These are phyloP conservation scores for Fusarium haematococcum DNA, from an alignment of 2,329 filamentous ascomycete genomes.

Conservation along the genomic window DNA sequence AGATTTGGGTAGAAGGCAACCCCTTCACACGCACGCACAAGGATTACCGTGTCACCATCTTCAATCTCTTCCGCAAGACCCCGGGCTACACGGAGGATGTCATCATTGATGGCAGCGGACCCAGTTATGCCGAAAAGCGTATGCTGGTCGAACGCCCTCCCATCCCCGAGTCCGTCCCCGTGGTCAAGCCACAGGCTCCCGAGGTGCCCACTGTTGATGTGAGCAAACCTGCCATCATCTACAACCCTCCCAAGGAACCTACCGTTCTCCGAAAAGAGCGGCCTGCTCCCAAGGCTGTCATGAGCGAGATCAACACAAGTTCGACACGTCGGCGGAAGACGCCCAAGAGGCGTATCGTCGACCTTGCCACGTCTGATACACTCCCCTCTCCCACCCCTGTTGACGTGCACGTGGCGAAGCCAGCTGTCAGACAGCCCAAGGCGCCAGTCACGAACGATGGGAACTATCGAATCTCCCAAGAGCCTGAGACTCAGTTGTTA, in stretches of 20 bases:
- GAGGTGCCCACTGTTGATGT: conserved; percentile 74
- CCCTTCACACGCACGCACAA: conserved; percentile 90
- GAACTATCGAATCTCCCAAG: conserved; percentile 60
- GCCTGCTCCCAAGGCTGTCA: conserved; percentile 62
- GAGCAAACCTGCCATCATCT: conserved; percentile 73
- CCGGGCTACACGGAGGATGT: conserved; percentile 93
- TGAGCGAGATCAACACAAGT: conserved; percentile 68
- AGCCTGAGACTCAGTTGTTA: conserved; percentile 53
- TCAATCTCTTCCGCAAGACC: conserved; percentile 93
- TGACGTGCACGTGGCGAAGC: conserved; percentile 40
- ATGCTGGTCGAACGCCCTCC: conserved; percentile 85
- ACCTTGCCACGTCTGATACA: conserved; percentile 67
- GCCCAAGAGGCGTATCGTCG: conserved; percentile 73
- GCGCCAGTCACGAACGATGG: conserved; percentile 41
- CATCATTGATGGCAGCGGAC: conserved; percentile 85
- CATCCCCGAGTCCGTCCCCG: conserved; percentile 79
- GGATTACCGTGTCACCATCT: conserved; percentile 88
- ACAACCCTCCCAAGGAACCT: conserved; percentile 62
- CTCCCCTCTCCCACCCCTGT: conserved; percentile 45
- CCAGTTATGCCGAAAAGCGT: conserved; percentile 87
- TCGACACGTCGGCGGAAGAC: conserved; percentile 71
- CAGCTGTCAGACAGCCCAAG: conserved; percentile 31
- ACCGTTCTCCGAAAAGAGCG: conserved; percentile 70
- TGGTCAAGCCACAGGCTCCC: conserved; percentile 76
- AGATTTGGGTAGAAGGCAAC: conserved; percentile 93